Evolutionary conservation across 345 rosid species (phyloP).

Genomic region (Acer negundo): DNA sequence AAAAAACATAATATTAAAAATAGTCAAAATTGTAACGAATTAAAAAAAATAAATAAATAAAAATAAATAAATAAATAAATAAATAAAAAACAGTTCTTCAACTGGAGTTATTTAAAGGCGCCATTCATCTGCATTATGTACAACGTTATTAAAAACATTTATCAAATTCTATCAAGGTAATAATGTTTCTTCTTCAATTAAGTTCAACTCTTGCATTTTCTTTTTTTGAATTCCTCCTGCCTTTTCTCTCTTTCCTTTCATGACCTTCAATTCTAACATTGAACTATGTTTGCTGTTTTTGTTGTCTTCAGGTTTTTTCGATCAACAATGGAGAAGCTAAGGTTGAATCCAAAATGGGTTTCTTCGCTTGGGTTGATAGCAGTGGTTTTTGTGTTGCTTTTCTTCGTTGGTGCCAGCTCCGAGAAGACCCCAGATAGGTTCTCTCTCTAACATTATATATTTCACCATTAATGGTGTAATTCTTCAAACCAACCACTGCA

Average conservation of each 20-base stretch:
- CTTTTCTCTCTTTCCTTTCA: not conserved
- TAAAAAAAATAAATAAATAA: too few relatives aligned
- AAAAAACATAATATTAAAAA: not conserved
- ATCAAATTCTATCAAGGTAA: not conserved
- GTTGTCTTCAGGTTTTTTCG: constrained; percentile 13
- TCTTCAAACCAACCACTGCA: not conserved
- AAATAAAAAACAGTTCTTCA: not conserved
- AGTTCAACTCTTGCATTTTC: too few relatives aligned
- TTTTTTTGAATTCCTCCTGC: not conserved
- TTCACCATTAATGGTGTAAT: not conserved
- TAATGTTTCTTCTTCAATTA: too few relatives aligned
- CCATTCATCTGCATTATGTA: constrained; percentile 15
- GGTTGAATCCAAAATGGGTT: constrained; percentile 2
- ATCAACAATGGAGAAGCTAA: constrained; percentile 23
- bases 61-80: too few relatives aligned
- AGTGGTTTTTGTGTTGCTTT: not conserved
- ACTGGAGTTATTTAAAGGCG: not conserved
- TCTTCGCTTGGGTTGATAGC: not conserved
- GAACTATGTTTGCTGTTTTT: too few relatives aligned
- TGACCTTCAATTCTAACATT: too few relatives aligned
- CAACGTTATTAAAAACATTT: not conserved
- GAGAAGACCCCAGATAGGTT: constrained; percentile 38
- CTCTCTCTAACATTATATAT: not conserved
- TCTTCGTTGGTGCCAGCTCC: constrained; percentile 10
- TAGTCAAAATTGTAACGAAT: constrained; percentile 1